Base-by-base conservation (phyloP, 257 asterid species). In the Salvia miltiorrhiza region DNA sequence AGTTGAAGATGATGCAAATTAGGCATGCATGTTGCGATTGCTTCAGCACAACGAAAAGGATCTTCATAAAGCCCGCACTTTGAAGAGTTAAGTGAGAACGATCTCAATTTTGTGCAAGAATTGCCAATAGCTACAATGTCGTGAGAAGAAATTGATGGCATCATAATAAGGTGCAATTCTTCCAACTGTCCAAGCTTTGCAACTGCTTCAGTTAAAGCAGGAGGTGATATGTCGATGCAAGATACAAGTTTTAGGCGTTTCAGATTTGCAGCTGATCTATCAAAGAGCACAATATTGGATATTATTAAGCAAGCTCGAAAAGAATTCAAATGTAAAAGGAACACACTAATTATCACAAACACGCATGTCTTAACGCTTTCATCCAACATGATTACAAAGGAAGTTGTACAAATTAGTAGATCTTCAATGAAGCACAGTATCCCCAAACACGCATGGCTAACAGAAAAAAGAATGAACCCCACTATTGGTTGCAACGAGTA, bases 21-120 rank as follows among this genome's bases (percentile, higher is more conserved):
- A n/a, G 85, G 84, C 82, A 84, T 82, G 78, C 35, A 56, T 58
- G 74, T 59, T 17, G 83, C 85, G 16, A 87, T 67, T 7, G 85
- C 87, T 7, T 67, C 17, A 23, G 84, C 87, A n/a, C n/a, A n/a
- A n/a, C n/a, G n/a, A n/a, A n/a, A n/a, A n/a, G n/a, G n/a, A n/a
- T n/a, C n/a, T n/a, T n/a, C n/a, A n/a, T n/a, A n/a, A n/a, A n/a
- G n/a, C n/a, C n/a, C n/a, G n/a, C n/a, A n/a, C n/a, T n/a, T n/a
- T n/a, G n/a, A n/a, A n/a, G n/a, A n/a, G n/a, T n/a, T n/a, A n/a
- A n/a, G n/a, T n/a, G 64, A 47, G 43, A 73, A 65, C 1, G 73
- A 77, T 52, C 70, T 82, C 77, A 84, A 48, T 48, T 30, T 64
- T 10, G 81, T 79, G 76, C 86, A 77, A 33, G 81, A 71, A 48